Conservation (phyloP, 371 early-diverging fungal genomes). For the Zychaea mexicana region DNA sequence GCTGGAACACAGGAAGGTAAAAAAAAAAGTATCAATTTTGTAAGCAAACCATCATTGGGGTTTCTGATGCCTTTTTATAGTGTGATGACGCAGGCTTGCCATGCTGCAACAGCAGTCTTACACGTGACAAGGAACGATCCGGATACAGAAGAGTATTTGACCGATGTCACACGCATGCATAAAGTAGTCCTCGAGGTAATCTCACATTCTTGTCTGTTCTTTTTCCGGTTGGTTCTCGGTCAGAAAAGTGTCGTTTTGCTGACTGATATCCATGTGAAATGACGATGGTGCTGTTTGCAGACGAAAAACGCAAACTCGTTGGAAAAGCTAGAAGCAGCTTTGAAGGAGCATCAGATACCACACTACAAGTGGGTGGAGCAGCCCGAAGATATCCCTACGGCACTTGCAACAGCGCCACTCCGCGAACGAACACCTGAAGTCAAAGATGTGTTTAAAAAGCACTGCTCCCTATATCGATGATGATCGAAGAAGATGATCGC, state of each 20-base stretch:
- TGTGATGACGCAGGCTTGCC: conserved; percentile 87
- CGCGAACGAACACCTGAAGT: conserved; percentile 55
- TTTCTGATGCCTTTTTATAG: conserved; percentile 30
- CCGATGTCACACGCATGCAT: conserved; percentile 74
- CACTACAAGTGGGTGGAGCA: conserved; percentile 81
- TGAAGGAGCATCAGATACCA: conserved; percentile 60
- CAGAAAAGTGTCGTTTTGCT: too few relatives aligned
- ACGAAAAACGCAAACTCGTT: conserved; percentile 75
- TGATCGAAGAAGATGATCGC: not conserved
- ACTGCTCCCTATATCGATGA: conserved; percentile 50
- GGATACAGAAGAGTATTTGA: conserved; percentile 64
- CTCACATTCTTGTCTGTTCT: not conserved
- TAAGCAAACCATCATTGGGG: too few relatives aligned
- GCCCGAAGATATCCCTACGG: conserved; percentile 84
- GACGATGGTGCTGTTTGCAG: conserved; percentile 34
- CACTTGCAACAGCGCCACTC: conserved; percentile 82
- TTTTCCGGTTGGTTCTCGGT: not conserved
- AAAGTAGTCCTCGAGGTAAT: conserved; percentile 78
- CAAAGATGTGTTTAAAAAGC: conserved; percentile 66
- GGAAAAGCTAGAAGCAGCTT: conserved; percentile 55
- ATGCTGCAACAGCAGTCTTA: conserved; percentile 77
- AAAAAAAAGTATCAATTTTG: too few relatives aligned
- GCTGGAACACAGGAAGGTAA: conserved; percentile 85
- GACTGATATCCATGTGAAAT: not conserved
- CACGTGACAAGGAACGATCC: conserved; percentile 60